These are phyloP conservation scores for Apiospora marii DNA, from an alignment of 2,329 filamentous ascomycete genomes.

Conservation along the genomic window DNA sequence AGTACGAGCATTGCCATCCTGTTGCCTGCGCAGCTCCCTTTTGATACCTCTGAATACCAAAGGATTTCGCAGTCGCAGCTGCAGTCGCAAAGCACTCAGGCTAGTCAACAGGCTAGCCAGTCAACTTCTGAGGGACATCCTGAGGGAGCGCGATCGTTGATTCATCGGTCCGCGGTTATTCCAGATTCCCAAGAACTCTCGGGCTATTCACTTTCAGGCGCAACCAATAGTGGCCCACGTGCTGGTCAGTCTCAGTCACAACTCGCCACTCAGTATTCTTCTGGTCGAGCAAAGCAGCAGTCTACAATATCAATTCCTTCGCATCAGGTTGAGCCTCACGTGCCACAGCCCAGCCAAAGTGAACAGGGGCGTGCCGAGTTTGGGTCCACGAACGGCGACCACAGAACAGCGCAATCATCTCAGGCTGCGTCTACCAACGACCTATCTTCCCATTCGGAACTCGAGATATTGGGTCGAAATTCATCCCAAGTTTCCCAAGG, in stretches of 20 bases:
- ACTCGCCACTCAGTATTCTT: slow-evolving; percentile 28
- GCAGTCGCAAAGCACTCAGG: slow-evolving; percentile 28
- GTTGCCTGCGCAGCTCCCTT: slow-evolving; percentile 29
- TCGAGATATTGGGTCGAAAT: neutral
- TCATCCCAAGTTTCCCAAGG: neutral
- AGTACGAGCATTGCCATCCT: slow-evolving; percentile 29
- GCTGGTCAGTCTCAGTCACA: neutral
- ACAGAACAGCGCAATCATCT: slow-evolving; percentile 14
- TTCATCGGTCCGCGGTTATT: slow-evolving; percentile 30
- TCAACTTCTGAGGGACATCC: slow-evolving; percentile 12
- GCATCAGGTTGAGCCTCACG: slow-evolving; percentile 37
- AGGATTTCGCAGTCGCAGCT: slow-evolving; percentile 3
- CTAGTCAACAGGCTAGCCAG: slow-evolving; percentile 30
- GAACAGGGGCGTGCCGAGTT: slow-evolving; percentile 23
- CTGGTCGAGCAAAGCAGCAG: slow-evolving; percentile 23
- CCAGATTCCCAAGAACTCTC: slow-evolving; percentile 43
- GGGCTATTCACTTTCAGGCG: slow-evolving; percentile 32
- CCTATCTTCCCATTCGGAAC: neutral
- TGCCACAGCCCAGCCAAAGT: slow-evolving; percentile 8
- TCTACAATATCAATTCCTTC: slow-evolving; percentile 39
- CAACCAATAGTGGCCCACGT: slow-evolving; percentile 30
- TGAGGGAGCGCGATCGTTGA: neutral
- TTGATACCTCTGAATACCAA: slow-evolving; percentile 34
- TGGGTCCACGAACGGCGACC: slow-evolving; percentile 22
- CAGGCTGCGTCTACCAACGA: slow-evolving; percentile 10